Evolutionary conservation across 108 stramenopile species (phyloP), one percentile per base, ranked within the genome.

Genomic region (Epithemia pelagica): DNA sequence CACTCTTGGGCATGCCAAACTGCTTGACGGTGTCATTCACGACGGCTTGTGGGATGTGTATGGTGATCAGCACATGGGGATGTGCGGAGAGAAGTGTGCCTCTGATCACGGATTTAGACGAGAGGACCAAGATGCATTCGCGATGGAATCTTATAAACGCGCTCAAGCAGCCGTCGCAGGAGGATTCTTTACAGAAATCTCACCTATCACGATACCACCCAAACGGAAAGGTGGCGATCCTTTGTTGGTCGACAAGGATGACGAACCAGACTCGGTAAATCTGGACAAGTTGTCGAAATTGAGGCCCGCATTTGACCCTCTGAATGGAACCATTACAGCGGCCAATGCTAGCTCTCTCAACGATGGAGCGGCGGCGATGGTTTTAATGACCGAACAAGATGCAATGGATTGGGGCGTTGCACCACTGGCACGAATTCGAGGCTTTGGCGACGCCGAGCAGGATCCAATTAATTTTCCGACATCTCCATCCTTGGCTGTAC

Each of bases 31-130:
- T 32, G 74, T 95, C 61, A 69, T 97, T 37, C 78, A 89, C 58
- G 98, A 99, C 62, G 98, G 97, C 24, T 71, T 99, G 5, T 96
- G 94, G 96, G 97, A 98, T 82, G 77, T 84, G 2, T 98, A 98
- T 74, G 83, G 95, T 69, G 67, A 99, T 74, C 90, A 94, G 29
- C 96, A 97, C 81, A 99, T 99, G 98, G 98, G 97, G 29, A 82
- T 79, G 64, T 99, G 97, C 65, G 96, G 85, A 0, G 98, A 99
- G 61, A 89, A 83, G 62, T 96, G 96, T 74, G 91, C 96, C 0
- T 58, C 55, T 5, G 84, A 90, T 1, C 87, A 85, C 64, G 54
- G 65, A 28, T 78, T 96, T 69, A 80, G 82, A n/a, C 65, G 98
- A 24, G 95, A 96, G 64, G 95, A 95, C 26, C 98, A 99, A 79